Evolutionary conservation across 768 basidiomycete genomes (phyloP), one percentile per base, ranked within the genome.

Genomic region (Panus rudis): DNA sequence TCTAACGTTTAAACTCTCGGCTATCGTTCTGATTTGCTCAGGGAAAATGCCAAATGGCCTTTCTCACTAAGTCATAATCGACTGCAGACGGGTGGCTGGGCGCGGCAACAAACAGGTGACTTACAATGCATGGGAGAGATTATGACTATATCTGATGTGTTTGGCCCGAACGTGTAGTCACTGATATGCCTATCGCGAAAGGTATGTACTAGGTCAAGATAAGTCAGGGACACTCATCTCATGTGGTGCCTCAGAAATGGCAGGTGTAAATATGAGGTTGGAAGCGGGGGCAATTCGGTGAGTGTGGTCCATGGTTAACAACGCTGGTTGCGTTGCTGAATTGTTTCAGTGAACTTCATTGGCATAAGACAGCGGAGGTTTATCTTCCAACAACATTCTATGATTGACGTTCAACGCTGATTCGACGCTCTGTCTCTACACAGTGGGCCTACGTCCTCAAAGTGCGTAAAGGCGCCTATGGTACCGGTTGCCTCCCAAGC

Each of bases 81-180:
- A 17, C 44, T 65, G 14, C 60, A 65, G 34, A 57, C 59, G 2
- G 64, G 63, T 14, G 64, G 64, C 0, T 65, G 64, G 64, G 63
- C 63, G 7, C 51, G 64, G 24, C 61, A 65, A 46, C 54, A 63
- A 43, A 65, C 60, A 33, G 49, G 60, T 56, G 37, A 17, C 42
- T 45, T 12, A 4, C 32, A 12, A 6, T 31, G 16, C 22, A 14
- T 45, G 20, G 37, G 12, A n/a, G 7, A 16, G 16, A 10, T 5
- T 14, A 21, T 12, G 5, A 26, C 32, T 17, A 23, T 12, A 21
- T 8, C 27, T 41, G 25, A 34, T 14, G 34, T 13, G n/a, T 47
- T 16, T 24, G 10, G 32, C 19, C 17, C 6, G 8, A 41, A 43
- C 37, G 14, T 20, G 21, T 37, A 37, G 33, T 32, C 13, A 53